Evolutionary conservation across 2,329 filamentous ascomycete genomes (phyloP).

Genomic region (Trematosphaeria pertusa): DNA sequence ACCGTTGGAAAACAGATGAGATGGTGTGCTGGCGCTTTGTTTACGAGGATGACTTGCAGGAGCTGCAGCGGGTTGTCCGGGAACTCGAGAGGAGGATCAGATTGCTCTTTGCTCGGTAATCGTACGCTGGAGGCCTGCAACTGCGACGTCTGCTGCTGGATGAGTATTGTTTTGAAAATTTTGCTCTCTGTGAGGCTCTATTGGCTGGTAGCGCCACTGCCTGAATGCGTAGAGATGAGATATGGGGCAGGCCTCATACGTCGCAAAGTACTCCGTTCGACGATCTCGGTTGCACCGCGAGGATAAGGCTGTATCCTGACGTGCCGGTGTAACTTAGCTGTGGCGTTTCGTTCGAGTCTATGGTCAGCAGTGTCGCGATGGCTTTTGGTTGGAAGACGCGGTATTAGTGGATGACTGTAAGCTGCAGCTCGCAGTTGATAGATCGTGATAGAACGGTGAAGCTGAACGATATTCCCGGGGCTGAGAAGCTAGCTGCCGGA

Average conservation of each 20-base stretch:
- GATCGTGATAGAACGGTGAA: too few relatives aligned
- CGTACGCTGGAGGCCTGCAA: too few relatives aligned
- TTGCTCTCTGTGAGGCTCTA: conserved; percentile 7
- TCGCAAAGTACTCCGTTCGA: not conserved
- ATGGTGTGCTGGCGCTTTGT: conserved; percentile 19
- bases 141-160: conserved; percentile 17
- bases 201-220: conserved; percentile 25
- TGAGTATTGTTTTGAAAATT: conserved; percentile 14
- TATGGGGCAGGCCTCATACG: not conserved
- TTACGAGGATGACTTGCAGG: conserved; percentile 21
- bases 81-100: conserved; percentile 7
- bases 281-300: too few relatives aligned
- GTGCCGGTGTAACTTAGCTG: too few relatives aligned
- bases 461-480: not conserved
- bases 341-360: too few relatives aligned
- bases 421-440: too few relatives aligned
- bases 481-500: not conserved
- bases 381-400: too few relatives aligned
- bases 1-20: conserved; percentile 7
- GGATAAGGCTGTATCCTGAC: too few relatives aligned
- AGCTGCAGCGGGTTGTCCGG: conserved; percentile 4
- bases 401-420: too few relatives aligned
- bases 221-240: conserved; percentile 18
- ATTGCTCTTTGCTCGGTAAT: conserved; percentile 1
- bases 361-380: too few relatives aligned